Conservation (phyloP, 139 green algal genomes). For the Chlorella ohadii region DNA sequence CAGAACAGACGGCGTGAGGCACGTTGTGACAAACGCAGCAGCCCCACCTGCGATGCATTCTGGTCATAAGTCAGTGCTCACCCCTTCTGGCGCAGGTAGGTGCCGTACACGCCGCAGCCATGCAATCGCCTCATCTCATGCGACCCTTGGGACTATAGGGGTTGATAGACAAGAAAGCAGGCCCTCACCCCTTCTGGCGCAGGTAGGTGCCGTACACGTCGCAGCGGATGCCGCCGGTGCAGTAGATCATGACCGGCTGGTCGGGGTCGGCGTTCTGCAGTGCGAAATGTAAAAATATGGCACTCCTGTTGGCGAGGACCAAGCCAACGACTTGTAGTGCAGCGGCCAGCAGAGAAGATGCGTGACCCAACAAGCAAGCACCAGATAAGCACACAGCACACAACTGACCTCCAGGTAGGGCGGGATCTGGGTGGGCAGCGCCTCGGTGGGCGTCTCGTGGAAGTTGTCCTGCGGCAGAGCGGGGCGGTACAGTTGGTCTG, state of each 20-base stretch:
- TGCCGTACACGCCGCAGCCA: conserved; percentile 98
- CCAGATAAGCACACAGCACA: background rate
- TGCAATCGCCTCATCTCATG: no score
- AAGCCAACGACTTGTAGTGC: no score
- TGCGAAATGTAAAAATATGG: background rate
- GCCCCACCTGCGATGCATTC: no score
- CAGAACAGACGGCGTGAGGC: no score
- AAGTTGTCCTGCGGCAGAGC: conserved; percentile 84
- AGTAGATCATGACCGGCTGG: conserved; percentile 98
- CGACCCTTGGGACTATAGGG: no score
- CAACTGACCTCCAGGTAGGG: conserved; percentile 52
- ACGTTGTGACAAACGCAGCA: no score
- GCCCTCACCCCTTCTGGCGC: conserved; percentile 65
- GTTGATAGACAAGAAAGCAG: no score
- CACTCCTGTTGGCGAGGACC: no score
- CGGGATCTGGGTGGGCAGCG: conserved; percentile 52
- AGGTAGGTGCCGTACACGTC: conserved; percentile 97
- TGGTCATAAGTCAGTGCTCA: no score
- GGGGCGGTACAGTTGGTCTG: background rate
- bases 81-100: conserved; percentile 84
- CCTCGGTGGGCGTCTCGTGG: conserved; percentile 82
- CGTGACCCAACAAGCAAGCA: background rate
- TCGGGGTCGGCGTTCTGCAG: conserved; percentile 50
- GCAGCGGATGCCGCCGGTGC: conserved; percentile 99
- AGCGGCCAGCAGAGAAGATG: no score